Conservation (phyloP, 2,329 filamentous ascomycete genomes). For the Bipolaris sorokiniana region DNA sequence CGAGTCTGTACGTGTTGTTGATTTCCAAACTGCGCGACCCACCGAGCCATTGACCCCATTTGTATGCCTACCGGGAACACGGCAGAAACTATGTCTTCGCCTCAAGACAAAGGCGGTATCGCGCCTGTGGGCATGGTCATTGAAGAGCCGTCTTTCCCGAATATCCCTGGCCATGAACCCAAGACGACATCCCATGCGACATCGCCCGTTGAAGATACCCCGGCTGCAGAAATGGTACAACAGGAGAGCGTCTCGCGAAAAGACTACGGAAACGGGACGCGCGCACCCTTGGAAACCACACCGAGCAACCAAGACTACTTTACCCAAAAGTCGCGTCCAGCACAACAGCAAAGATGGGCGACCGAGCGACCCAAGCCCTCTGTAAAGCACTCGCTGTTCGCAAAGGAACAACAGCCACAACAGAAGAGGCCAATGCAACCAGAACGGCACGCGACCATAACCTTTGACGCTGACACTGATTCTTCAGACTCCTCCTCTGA, state of each 20-base stretch:
- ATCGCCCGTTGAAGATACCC: not conserved
- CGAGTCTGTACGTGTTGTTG: not conserved
- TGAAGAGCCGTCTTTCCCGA: slow-evolving; percentile 33
- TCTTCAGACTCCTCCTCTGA: slow-evolving; percentile 36
- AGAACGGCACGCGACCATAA: slow-evolving; percentile 32
- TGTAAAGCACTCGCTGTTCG: slow-evolving; percentile 29
- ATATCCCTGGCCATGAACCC: slow-evolving; percentile 20
- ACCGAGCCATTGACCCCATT: not conserved
- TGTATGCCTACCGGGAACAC: slow-evolving; percentile 17
- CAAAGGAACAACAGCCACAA: slow-evolving; percentile 23
- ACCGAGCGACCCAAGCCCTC: slow-evolving; percentile 41
- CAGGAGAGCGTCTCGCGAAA: not conserved
- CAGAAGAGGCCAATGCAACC: slow-evolving; percentile 20
- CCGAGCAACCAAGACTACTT: slow-evolving; percentile 5
- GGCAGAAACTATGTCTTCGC: slow-evolving; percentile 21
- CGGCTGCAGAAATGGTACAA: not conserved
- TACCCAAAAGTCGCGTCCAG: slow-evolving; percentile 23
- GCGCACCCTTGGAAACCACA: not conserved
- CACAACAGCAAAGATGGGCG: slow-evolving; percentile 34
- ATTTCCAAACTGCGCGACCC: slow-evolving; percentile 3
- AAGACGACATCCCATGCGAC: not conserved
- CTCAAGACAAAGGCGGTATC: slow-evolving; percentile 10
- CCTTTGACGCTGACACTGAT: slow-evolving; percentile 39
- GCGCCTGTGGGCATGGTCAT: slow-evolving; percentile 30
- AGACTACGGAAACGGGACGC: not conserved